Percentiles rank a stretch among this genome's conserved stretches.
Conservation (phyloP, 768 basidiomycete species). For the Melanogaster broomeanus region DNA sequence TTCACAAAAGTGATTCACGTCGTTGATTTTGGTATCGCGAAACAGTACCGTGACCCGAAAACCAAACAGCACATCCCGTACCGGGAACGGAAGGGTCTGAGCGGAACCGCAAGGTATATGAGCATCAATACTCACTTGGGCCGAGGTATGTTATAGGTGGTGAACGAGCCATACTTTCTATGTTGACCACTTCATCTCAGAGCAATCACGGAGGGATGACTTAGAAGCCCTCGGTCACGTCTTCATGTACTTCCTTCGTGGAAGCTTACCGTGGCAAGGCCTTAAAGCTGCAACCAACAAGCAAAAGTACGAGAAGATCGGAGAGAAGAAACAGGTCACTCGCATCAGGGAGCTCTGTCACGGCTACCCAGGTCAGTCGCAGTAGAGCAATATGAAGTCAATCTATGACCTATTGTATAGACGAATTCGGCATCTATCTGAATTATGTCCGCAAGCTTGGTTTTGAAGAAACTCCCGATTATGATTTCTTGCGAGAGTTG, state of each 20-base stretch:
- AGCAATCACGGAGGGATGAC: conserved; percentile 94
- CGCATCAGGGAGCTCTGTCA: conserved; percentile 97
- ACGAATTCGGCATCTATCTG: conserved; percentile 97
- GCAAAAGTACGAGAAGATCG: conserved; percentile 99
- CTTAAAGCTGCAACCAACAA: conserved; percentile 99
- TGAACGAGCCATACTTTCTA: conserved; percentile 3
- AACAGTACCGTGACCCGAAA: conserved; percentile 98
- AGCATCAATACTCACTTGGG: conserved; percentile 99
- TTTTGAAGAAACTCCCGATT: conserved; percentile 98
- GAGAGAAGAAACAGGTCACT: conserved; percentile 99
- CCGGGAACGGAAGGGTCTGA: conserved; percentile 94
- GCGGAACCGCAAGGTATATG: conserved; percentile 99
- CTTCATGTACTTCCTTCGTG: conserved; percentile 99
- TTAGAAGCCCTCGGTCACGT: conserved; percentile 99
- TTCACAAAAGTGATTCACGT: conserved; percentile 72
- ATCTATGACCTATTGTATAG: conserved; percentile 42
- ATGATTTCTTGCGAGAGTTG: conserved; percentile 94
- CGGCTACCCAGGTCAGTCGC: conserved; percentile 80
- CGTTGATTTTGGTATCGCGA: conserved; percentile 99
- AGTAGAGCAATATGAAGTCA: neutral
- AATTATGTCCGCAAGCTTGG: conserved; percentile 99
- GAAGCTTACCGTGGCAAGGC: conserved; percentile 98
- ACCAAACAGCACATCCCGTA: conserved; percentile 99
- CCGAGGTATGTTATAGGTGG: conserved; percentile 60
- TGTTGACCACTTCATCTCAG: conserved; percentile 36